Evolutionary conservation across 371 early-diverging fungal species (phyloP), one percentile per base, ranked within the genome.

Genomic region (Syncephalastrum monosporum): DNA sequence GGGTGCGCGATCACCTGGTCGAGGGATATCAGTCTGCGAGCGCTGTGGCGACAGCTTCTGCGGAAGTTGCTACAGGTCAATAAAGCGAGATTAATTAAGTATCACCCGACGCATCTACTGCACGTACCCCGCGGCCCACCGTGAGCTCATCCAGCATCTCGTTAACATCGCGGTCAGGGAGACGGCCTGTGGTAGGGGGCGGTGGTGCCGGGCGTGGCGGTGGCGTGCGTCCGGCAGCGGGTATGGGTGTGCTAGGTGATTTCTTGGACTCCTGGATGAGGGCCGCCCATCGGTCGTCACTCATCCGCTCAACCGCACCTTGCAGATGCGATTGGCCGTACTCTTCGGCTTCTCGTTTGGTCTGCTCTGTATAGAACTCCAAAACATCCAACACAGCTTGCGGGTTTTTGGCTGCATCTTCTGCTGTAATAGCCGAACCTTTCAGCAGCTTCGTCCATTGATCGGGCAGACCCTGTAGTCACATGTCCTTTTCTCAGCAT

Each of bases 321-420:
- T 64, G 63, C 19, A 68, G 51, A 41, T 68, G 65, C 46, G 56
- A 64, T n/a, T 56, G 60, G 15, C 70, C 77, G 47, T 48, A 59
- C 47, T 74, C 76, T 43, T 68, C 74, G 33, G 68, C 67, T 47
- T 81, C 76, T 24, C 75, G 65, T 61, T 78, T 76, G 38, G 78
- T 79, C 53, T 83, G 80, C 64, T 91, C 92, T 15, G 96, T 92
- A 71, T 96, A 96, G 68, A 95, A 96, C 65, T 94, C 94, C 47
- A 95, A 81, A 24, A 95, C 95, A 66, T 95, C 95, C 53, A 95
- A 75, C 44, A 96, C 95, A 16, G 95, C 94, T 72, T 95, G 94
- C 14, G 96, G 95, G 65, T 96, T 91, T 43, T 91, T 91, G 48
- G 88, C 84, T 57, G 91, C 92, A 73, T 96, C 96, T 66, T 96